Conservation (phyloP, 495 filamentous ascomycete genomes). For the Thermochaetoides thermophila region DNA sequence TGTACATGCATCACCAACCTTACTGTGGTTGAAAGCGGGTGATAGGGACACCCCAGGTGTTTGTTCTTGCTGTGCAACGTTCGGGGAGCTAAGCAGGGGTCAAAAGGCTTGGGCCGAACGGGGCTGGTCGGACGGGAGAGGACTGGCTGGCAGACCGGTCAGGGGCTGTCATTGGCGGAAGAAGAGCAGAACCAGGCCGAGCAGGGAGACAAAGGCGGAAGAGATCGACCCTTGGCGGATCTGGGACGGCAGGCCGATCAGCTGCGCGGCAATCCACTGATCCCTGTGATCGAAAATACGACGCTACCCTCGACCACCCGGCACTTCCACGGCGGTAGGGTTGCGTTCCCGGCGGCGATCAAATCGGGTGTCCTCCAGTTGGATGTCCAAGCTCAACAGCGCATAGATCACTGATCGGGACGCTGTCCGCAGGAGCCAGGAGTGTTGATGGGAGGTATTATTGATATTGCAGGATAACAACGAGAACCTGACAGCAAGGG, state of each 20-base stretch:
- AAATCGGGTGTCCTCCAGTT: no score
- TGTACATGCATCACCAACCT: neutral
- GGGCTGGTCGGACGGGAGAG: conserved; percentile 9
- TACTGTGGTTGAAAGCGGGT: neutral
- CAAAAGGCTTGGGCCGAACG: no score
- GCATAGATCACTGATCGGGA: no score
- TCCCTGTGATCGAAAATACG: conserved; percentile 17
- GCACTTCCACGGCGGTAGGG: conserved; percentile 16
- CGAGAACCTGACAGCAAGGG: no score
- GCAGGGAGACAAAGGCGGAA: conserved; percentile 5
- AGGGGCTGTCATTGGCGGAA: conserved; percentile 12
- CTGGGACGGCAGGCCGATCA: conserved; percentile 20
- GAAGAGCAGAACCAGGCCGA: conserved; percentile 11
- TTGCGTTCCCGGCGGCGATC: conserved; percentile 12
- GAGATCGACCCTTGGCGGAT: conserved; percentile 17
- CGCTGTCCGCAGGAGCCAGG: no score
- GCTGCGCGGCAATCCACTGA: conserved; percentile 15
- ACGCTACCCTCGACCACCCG: conserved; percentile 8
- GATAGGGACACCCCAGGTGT: neutral
- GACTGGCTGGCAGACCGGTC: conserved; percentile 4
- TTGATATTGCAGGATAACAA: no score
- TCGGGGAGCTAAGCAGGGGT: conserved; percentile 1
- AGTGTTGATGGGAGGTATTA: no score
- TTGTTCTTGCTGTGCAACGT: neutral
- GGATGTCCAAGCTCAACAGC: no score